phyloP scores from a whole-genome alignment of 2,329 filamentous ascomycete genomes.

The Verticillium zaregamsianum region DNA sequence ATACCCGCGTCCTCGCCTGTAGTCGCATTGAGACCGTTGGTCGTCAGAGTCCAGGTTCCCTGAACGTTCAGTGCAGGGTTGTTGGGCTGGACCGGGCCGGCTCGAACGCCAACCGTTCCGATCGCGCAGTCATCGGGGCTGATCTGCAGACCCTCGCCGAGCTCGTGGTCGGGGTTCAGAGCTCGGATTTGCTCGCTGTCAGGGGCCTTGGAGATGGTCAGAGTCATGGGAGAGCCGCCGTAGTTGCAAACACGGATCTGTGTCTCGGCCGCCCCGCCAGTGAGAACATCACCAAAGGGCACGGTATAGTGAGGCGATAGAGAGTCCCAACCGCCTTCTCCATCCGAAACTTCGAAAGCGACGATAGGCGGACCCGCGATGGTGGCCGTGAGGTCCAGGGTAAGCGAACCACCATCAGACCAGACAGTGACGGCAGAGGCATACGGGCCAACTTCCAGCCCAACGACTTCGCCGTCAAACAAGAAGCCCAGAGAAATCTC shows the following conservation, averaged over 20 bases:
- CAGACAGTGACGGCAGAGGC: constrained; percentile 28
- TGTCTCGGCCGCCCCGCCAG: constrained; percentile 20
- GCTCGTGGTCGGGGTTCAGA: constrained; percentile 23
- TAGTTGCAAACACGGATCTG: constrained; percentile 30
- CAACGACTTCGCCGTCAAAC: constrained; percentile 23
- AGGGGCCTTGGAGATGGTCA: constrained; percentile 34
- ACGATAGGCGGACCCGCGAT: constrained; percentile 28
- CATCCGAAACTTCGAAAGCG: constrained; percentile 27
- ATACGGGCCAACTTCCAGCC: constrained; percentile 12
- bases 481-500: constrained; percentile 14
- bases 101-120: constrained; percentile 25
- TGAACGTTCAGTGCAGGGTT: constrained; percentile 21
- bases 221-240: constrained; percentile 28
- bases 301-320: constrained; percentile 13
- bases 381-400: constrained; percentile 26
- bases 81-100: constrained; percentile 23
- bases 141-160: constrained; percentile 29
- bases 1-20: constrained; percentile 26
- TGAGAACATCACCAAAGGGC: constrained; percentile 26
- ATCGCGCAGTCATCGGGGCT: constrained; percentile 21
- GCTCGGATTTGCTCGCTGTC: constrained; percentile 25
- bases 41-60: constrained; percentile 34
- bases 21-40: constrained; percentile 28
- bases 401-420: constrained; percentile 27
- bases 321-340: constrained; percentile 24